Evolutionary conservation across 306 rosid genomes (phyloP).

Genomic region (Inga oerstediana): DNA sequence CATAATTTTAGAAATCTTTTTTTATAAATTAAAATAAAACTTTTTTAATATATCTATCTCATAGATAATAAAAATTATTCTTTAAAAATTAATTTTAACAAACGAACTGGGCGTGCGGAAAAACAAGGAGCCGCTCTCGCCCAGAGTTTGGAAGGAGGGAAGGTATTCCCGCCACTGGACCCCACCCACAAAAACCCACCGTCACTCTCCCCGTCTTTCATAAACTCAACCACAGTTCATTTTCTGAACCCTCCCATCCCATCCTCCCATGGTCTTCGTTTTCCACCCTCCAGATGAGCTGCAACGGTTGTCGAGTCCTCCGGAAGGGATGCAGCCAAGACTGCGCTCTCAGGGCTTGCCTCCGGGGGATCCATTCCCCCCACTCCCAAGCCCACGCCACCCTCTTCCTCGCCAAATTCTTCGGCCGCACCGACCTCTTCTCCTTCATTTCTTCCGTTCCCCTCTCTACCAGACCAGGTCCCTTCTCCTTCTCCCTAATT

Average conservation of each 20-base stretch:
- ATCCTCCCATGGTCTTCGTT: background rate
- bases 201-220: background rate
- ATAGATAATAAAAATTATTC: no score
- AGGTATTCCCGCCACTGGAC: constrained; percentile 32
- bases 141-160: constrained; percentile 70
- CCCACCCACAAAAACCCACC: background rate
- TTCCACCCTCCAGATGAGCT: constrained; percentile 49
- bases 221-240: constrained; percentile 12
- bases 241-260: background rate
- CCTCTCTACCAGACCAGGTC: constrained; percentile 48
- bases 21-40: no score
- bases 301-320: constrained; percentile 79
- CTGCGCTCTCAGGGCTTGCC: constrained; percentile 58
- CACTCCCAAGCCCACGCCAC: constrained; percentile 71
- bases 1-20: no score
- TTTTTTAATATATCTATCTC: no score
- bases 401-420: constrained; percentile 71
- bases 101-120: constrained; percentile 43
- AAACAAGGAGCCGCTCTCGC: constrained; percentile 75
- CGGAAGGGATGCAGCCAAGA: constrained; percentile 69
- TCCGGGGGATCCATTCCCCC: constrained; percentile 64
- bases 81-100: no score
- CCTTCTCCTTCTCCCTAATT: background rate
- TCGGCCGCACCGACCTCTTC: constrained; percentile 74
- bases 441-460: constrained; percentile 73